Evolutionary conservation across 1,284 basidiomycete species (phyloP), one percentile per base, ranked within the genome.

Genomic region (Singerocomus rubriflavus): DNA sequence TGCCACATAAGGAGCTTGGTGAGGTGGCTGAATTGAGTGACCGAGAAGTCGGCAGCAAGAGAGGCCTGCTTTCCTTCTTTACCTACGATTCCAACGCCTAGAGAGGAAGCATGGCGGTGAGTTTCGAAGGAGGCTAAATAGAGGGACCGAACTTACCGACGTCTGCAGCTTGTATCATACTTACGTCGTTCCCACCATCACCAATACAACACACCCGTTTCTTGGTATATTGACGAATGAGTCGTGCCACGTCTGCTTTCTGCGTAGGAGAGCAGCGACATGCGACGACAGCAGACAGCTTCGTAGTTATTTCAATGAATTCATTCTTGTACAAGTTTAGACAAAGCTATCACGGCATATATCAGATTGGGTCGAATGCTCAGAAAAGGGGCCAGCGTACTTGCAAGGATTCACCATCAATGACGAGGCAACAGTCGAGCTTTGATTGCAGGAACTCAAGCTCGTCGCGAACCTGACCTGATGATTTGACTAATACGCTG

Each of bases 61-160:
- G 94, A 97, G 0, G 97, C 97, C 70, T 99, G 97, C 68, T 93
- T 96, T 13, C 97, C 97, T 74, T 99, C 97, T 68, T 99, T 99
- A 14, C 97, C 97, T 7, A 98, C 95, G 54, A 99, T 99, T 30
- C 97, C 97, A 30, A 99, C 82, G 32, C 95, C 94, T 93, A 52
- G 3, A 17, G n/a, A 44, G 6, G 13, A 8, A 26, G 39, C 11
- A 32, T 21, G 21, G 21, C 21, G 21, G 34, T 46, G 26, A 51
- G 27, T 31, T 47, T 43, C 36, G 13, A 52, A 21, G 33, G 32
- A 45, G 32, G 32, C 30, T 27, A 26, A 40, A 30, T 32, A 25
- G 4, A 25, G 31, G 36, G 13, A 6, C 14, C 39, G 11, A 5
- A 83, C 86, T 67, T 50, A 92, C 92, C 94, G 44, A 96, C 91